Conservation (phyloP, 2,329 filamentous ascomycete species). For the Ophiostoma montium region DNA sequence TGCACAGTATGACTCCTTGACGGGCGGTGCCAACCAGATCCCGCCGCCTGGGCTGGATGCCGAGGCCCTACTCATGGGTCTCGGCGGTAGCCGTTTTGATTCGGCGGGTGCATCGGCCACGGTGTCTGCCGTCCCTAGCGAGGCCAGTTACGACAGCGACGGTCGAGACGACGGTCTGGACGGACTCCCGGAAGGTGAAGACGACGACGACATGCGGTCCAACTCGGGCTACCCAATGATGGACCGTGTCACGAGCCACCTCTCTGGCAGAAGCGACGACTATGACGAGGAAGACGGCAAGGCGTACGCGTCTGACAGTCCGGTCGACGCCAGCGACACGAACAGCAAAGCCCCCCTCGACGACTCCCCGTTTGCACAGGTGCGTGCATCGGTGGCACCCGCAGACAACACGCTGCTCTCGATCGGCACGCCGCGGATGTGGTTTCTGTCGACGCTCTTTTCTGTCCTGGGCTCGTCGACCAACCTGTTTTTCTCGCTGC, state of each 20-base stretch:
- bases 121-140: conserved; percentile 32
- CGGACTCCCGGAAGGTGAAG: background rate
- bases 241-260: background rate
- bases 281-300: background rate
- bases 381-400: conserved; percentile 64
- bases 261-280: background rate
- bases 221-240: conserved; percentile 18
- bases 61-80: conserved; percentile 35
- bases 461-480: conserved; percentile 69
- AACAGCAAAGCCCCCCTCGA: conserved; percentile 38
- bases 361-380: conserved; percentile 64
- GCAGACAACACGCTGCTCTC: conserved; percentile 65
- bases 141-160: conserved; percentile 23
- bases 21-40: conserved; percentile 13
- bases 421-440: conserved; percentile 81
- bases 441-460: conserved; percentile 66
- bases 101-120: conserved; percentile 33
- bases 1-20: conserved; percentile 11
- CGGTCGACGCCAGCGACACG: conserved; percentile 23
- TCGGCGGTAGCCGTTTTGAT: conserved; percentile 25
- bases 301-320: conserved; percentile 8
- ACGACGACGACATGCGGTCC: conserved; percentile 20
- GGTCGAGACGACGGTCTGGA: conserved; percentile 3
- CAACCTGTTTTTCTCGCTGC: conserved; percentile 76
- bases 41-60: conserved; percentile 36